Evolutionary conservation across 371 early-diverging fungal species (phyloP).

Genomic region (Thermomucor indicae-seudaticae): DNA sequence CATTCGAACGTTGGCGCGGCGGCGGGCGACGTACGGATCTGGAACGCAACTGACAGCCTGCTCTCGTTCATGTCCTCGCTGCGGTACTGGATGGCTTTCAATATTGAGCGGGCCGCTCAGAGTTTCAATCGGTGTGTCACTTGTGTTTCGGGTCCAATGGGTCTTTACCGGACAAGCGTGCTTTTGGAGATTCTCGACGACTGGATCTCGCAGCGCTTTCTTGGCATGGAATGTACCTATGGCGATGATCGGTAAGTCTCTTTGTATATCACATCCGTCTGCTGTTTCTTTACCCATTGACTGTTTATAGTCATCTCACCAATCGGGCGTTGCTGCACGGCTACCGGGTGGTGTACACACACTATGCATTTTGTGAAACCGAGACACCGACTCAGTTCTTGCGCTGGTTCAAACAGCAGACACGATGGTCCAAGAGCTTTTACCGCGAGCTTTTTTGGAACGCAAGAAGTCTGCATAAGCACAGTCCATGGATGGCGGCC

Average conservation of each 20-base stretch:
- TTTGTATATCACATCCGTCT: too few species aligned
- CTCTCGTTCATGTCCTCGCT: constrained; percentile 60
- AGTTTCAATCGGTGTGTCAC: constrained; percentile 59
- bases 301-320: constrained; percentile 45
- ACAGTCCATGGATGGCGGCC: constrained; percentile 66
- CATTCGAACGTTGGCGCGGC: constrained; percentile 54
- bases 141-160: constrained; percentile 70
- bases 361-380: constrained; percentile 60
- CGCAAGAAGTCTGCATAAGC: constrained; percentile 50
- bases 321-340: constrained; percentile 54
- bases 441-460: constrained; percentile 62
- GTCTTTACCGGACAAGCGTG: constrained; percentile 53
- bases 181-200: constrained; percentile 51
- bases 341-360: constrained; percentile 55
- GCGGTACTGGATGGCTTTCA: constrained; percentile 70
- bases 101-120: constrained; percentile 65
- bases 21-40: constrained; percentile 64
- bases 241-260: constrained; percentile 55
- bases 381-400: constrained; percentile 57
- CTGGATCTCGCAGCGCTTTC: constrained; percentile 57
- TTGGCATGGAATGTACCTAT: constrained; percentile 62
- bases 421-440: constrained; percentile 68
- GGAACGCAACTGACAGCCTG: constrained; percentile 45
- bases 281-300: too few species aligned
- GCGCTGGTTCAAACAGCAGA: constrained; percentile 67